These are phyloP conservation scores for Xylariaceae sp. DNA, from an alignment of 2,329 filamentous ascomycete genomes.

Conservation along the genomic window DNA sequence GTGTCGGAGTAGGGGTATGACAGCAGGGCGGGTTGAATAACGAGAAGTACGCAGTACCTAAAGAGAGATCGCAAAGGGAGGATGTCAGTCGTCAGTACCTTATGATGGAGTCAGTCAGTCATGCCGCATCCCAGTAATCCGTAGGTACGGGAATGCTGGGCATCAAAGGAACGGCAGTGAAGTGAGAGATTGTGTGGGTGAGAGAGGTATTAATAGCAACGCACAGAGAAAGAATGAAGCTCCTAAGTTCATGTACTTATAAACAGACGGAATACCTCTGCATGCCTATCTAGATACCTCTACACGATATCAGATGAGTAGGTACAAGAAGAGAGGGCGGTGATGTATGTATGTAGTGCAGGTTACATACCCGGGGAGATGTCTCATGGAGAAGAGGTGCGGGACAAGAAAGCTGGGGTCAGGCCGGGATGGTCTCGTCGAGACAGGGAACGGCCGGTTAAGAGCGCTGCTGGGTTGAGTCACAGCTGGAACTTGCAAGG, in stretches of 20 bases:
- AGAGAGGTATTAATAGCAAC: neutral
- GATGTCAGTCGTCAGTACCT: neutral
- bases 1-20: neutral
- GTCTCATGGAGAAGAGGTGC: neutral
- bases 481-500: neutral
- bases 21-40: neutral
- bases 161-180: neutral
- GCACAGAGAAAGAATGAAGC: neutral
- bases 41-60: neutral
- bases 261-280: neutral
- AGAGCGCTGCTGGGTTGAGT: neutral
- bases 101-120: neutral
- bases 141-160: no score
- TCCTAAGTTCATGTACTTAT: neutral
- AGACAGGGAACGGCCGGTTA: neutral
- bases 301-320: neutral
- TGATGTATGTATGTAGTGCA: neutral
- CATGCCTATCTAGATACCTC: neutral
- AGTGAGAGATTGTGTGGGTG: no score
- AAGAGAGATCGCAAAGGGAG: neutral
- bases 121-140: neutral
- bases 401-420: neutral
- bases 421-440: neutral
- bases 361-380: neutral
- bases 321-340: neutral